Evolutionary conservation across 2,329 filamentous ascomycete species (phyloP).

Genomic region (Neofusicoccum ribis): DNA sequence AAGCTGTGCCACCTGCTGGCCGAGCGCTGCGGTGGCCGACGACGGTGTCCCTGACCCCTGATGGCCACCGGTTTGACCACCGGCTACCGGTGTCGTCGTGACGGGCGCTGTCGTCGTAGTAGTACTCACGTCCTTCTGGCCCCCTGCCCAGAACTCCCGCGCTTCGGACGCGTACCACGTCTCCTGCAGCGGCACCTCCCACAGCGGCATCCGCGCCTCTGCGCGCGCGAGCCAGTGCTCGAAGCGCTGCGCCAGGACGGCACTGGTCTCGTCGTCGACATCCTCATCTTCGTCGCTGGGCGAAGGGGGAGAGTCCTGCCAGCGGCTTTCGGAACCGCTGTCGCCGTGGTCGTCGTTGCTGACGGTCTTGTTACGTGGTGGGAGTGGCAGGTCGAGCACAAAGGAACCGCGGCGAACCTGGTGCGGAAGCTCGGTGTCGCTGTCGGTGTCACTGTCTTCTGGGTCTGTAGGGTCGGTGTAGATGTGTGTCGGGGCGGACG

Average conservation of each 20-base stretch:
- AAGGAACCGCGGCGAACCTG: slow-evolving; percentile 1
- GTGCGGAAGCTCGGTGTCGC: background rate
- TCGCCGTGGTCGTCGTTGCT: background rate
- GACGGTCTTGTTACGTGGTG: background rate
- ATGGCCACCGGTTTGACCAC: background rate
- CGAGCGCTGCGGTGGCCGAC: too few relatives aligned
- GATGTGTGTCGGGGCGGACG: background rate
- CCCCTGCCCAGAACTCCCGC: background rate
- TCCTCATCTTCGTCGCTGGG: background rate
- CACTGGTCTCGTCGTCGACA: background rate
- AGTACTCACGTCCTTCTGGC: too few relatives aligned
- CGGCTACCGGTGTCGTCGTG: background rate
- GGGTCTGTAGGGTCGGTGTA: background rate
- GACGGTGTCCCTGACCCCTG: too few relatives aligned
- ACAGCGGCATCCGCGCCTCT: background rate
- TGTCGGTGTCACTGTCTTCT: background rate
- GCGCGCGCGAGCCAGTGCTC: slow-evolving; percentile 6
- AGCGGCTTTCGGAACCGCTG: background rate
- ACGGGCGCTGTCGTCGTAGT: background rate
- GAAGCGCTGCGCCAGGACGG: background rate
- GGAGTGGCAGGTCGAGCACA: background rate
- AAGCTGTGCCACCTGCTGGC: background rate
- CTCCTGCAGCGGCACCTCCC: slow-evolving; percentile 5
- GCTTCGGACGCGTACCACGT: slow-evolving; percentile 5
- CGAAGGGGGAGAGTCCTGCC: background rate